Evolutionary conservation across 164 flowering plant species (phyloP), one percentile per base, ranked within the genome.

Genomic region (Houttuynia cordata): DNA sequence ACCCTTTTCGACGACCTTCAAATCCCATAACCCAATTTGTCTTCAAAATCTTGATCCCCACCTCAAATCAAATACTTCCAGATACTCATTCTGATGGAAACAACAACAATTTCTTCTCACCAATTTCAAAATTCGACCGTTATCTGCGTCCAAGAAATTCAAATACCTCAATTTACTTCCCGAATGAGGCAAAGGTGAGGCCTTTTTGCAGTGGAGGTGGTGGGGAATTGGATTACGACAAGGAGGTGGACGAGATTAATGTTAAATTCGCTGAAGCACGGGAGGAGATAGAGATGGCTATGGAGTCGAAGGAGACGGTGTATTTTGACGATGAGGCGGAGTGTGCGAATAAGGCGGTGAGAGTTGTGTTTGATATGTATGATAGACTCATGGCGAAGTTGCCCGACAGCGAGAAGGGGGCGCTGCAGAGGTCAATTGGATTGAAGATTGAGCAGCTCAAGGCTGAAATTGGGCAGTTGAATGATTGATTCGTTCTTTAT

Each of bases 251-350:
- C 73, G 73, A 71, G 67, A 93, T 93, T 39, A 92, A 92, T 73
- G 78, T 89, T 62, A 89, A 84, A 74, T 93, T 93, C 37, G 97
- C 84, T 15, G 97, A 93, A 70, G 98, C 98, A 7, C 79, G 98
- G 34, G 98, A 93, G 67, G 98, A 90, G 88, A 90, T 93, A 59
- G 96, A 90, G 62, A 71, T 78, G 75, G 98, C 97, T 7, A 56
- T 86, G 84, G 98, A 92, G 30, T 83, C 96, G 3, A 88, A 88
- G 58, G 98, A 91, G 71, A 88, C 96, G 4, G 95, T 91, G 34
- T 91, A 91, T 68, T 91, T 91, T 58, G 62, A 91, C 30, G 96
- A 91, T 62, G 98, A 91, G 64, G 98, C 92, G 10, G 89, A 84
- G 62, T 71, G 78, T 57, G 93, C 98, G 10, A 68, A 85, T 20